Conservation (phyloP, 352 stramenopile genomes). For the Phytophthora aleatoria region DNA sequence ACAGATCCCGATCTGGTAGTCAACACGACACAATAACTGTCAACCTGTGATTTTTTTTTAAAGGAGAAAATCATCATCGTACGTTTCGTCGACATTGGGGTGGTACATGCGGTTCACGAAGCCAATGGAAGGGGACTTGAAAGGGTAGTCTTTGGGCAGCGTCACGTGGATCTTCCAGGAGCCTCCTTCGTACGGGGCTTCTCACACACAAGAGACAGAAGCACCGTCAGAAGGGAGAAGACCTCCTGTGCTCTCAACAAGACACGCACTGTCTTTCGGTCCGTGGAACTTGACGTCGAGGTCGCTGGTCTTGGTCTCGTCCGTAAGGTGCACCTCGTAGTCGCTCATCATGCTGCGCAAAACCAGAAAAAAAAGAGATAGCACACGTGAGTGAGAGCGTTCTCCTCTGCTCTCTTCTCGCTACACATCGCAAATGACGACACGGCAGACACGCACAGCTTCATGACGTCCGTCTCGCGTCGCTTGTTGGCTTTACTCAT, state of each 20-base stretch:
- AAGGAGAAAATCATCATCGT: conserved; percentile 5
- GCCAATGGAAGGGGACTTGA: conserved; percentile 93
- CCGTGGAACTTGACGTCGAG: conserved; percentile 89
- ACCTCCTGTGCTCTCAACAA: not conserved
- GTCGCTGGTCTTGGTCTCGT: conserved; percentile 83
- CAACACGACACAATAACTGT: conserved; percentile 12
- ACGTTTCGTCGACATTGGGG: conserved; percentile 94
- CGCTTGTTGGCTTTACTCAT: conserved; percentile 85
- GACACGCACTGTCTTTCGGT: conserved; percentile 77
- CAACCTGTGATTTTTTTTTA: not conserved
- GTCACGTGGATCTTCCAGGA: conserved; percentile 94
- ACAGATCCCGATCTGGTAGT: conserved; percentile 87
- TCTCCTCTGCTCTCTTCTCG: not conserved
- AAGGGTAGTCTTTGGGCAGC: conserved; percentile 92
- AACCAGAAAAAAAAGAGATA: not conserved
- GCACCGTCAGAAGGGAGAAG: conserved; percentile 12
- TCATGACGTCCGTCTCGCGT: conserved; percentile 91
- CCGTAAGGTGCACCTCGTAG: conserved; percentile 85
- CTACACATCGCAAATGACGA: not conserved
- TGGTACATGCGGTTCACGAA: conserved; percentile 95
- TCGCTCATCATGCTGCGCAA: conserved; percentile 89
- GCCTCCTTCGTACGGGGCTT: conserved; percentile 91
- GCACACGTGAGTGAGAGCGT: not conserved
- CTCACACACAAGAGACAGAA: conserved; percentile 21
- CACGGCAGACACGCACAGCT: conserved; percentile 60